A percentile compares a stretch with the other conserved stretches of the same genome.
Evolutionary conservation across 1,284 basidiomycete genomes (phyloP).

Genomic region (Mycena citricolor): DNA sequence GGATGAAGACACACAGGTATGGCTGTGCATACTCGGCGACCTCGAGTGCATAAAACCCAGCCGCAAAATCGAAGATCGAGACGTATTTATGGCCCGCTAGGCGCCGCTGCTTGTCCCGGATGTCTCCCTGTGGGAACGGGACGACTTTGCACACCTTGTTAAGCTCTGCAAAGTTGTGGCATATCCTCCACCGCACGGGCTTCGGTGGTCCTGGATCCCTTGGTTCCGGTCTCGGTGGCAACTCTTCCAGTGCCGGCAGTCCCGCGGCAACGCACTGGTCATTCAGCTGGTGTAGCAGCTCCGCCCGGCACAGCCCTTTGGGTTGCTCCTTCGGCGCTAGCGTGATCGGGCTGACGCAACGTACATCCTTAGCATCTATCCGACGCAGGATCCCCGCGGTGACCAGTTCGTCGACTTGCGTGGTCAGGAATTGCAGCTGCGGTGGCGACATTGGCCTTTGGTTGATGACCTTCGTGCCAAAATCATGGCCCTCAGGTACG

Average conservation of each 20-base stretch:
- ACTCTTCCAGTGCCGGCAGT: conserved; percentile 14
- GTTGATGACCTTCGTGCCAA: conserved; percentile 25
- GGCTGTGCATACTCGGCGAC: conserved; percentile 29
- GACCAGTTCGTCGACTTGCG: conserved; percentile 32
- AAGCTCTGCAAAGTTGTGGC: conserved; percentile 31
- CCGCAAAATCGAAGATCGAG: conserved; percentile 34
- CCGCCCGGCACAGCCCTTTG: conserved; percentile 6
- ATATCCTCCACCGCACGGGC: conserved; percentile 33
- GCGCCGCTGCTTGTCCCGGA: conserved; percentile 29
- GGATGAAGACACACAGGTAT: conserved; percentile 37
- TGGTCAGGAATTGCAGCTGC: conserved; percentile 30
- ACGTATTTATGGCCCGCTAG: conserved; percentile 33
- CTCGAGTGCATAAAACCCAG: conserved; percentile 36
- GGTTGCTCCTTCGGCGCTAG: conserved; percentile 34
- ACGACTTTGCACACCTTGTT: conserved; percentile 31
- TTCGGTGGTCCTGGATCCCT: conserved; percentile 16
- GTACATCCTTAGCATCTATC: conserved; percentile 25
- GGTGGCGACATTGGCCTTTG: conserved; percentile 29
- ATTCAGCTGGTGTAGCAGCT: conserved; percentile 31
- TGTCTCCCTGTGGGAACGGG: conserved; percentile 30
- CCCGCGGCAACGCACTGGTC: conserved; percentile 29
- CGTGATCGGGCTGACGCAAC: conserved; percentile 28
- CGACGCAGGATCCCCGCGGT: conserved; percentile 32
- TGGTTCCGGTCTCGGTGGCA: conserved; percentile 18
- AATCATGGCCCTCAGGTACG: conserved; percentile 25